Evolutionary conservation across 208 protist genomes (phyloP).

Genomic region (Leishmania tarentolae): DNA sequence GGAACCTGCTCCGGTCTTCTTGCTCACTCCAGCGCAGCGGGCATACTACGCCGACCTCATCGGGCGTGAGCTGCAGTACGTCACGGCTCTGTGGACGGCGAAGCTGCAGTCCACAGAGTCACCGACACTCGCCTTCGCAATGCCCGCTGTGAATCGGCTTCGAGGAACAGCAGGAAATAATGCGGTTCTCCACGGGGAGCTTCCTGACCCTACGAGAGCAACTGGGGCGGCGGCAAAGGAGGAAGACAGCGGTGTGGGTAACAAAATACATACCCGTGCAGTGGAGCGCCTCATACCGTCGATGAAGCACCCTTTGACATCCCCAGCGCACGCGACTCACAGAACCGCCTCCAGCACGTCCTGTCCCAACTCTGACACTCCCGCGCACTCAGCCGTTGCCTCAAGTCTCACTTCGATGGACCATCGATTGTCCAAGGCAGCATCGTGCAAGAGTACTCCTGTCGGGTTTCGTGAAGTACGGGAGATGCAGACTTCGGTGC

Average conservation of each 20-base stretch:
- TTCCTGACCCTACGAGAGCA: neutral
- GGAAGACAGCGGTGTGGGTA: neutral
- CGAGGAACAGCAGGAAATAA: neutral
- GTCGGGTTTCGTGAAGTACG: neutral
- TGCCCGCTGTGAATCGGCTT: neutral
- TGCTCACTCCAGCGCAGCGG: slow-evolving; percentile 21
- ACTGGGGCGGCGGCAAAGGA: neutral
- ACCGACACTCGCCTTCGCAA: too few relatives aligned
- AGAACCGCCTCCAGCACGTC: neutral
- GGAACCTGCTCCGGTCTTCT: neutral
- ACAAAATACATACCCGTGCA: neutral
- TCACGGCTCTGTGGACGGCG: slow-evolving; percentile 29
- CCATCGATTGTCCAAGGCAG: neutral
- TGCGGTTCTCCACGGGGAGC: neutral
- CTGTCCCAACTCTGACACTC: neutral
- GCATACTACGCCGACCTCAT: slow-evolving; percentile 30
- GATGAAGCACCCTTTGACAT: neutral
- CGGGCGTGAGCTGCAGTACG: slow-evolving; percentile 31
- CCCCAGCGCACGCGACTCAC: neutral
- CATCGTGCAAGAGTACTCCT: neutral
- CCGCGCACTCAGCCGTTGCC: neutral
- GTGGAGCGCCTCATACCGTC: neutral
- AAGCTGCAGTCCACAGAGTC: slow-evolving; percentile 15
- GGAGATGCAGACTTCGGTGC: neutral
- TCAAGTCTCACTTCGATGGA: neutral